Conservation (phyloP, 176 grass and related monocot species). For the Leersia perrieri region DNA sequence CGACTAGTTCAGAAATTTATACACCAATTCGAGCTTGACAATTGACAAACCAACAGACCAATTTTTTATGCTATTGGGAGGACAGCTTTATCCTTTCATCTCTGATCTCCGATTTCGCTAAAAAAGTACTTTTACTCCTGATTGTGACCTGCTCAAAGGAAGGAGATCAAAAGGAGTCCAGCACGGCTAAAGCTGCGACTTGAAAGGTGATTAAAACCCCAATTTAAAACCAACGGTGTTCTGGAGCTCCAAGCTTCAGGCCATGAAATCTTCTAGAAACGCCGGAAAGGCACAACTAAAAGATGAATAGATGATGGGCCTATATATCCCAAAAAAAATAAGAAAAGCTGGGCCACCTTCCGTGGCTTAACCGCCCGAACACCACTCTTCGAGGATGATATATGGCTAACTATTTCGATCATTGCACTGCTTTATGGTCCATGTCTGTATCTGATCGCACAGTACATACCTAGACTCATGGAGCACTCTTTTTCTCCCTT, state of each 20-base stretch:
- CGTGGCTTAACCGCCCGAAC: constrained; percentile 2
- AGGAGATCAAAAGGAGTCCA: background rate
- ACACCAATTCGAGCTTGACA: constrained; percentile 33
- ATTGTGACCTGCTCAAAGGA: constrained; percentile 2
- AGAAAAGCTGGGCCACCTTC: background rate
- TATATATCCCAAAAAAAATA: background rate
- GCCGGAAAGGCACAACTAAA: constrained; percentile 16
- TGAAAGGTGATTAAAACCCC: background rate
- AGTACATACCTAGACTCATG: background rate
- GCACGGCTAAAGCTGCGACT: background rate
- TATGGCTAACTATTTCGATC: background rate
- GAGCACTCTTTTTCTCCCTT: background rate
- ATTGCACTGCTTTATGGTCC: background rate
- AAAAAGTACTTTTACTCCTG: constrained; percentile 7
- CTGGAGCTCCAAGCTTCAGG: background rate
- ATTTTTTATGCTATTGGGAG: background rate
- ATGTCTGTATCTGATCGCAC: background rate
- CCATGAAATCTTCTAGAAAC: constrained; percentile 30
- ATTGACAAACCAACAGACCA: background rate
- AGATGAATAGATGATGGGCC: constrained; percentile 3
- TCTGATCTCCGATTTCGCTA: constrained; percentile 15
- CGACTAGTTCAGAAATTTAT: background rate
- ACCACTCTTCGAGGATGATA: background rate
- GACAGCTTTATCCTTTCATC: background rate
- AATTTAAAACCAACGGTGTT: background rate